A percentile compares a stretch with the other conserved stretches of the same genome.
Conservation (phyloP, 2,329 filamentous ascomycete genomes). For the Ophiostoma ulmi region DNA sequence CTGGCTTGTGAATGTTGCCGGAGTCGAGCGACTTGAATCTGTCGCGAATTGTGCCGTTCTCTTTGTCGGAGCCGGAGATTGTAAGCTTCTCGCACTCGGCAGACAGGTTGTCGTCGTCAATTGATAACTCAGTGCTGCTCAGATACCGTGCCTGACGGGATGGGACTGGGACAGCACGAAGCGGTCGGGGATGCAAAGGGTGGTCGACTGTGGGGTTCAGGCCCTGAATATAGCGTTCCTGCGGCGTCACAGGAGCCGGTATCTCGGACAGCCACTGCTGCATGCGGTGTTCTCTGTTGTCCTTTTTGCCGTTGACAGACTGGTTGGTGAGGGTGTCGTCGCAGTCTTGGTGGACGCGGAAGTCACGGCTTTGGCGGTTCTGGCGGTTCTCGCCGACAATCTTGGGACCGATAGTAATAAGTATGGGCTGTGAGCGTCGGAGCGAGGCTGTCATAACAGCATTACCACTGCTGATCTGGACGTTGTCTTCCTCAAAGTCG, state of each 20-base stretch:
- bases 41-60: constrained; percentile 16
- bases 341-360: neutral
- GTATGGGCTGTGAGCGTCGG: constrained; percentile 13
- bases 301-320: neutral
- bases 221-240: constrained; percentile 28
- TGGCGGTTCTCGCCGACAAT: neutral
- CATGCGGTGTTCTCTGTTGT: constrained; percentile 24
- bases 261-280: constrained; percentile 28
- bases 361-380: neutral
- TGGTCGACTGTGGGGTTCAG: constrained; percentile 25
- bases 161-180: constrained; percentile 15
- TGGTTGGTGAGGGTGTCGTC: neutral
- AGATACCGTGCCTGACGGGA: constrained; percentile 12
- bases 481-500: constrained; percentile 5
- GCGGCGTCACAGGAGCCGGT: constrained; percentile 25
- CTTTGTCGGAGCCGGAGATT: constrained; percentile 19
- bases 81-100: constrained; percentile 19
- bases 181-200: constrained; percentile 28
- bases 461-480: neutral
- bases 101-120: constrained; percentile 6
- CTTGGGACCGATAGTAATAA: constrained; percentile 17
- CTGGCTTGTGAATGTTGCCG: neutral
- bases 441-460: constrained; percentile 12
- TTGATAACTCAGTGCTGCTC: constrained; percentile 6
- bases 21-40: neutral